Evolutionary conservation across 305 asterid genomes (phyloP).

Genomic region (Fraxinus baroniana): DNA sequence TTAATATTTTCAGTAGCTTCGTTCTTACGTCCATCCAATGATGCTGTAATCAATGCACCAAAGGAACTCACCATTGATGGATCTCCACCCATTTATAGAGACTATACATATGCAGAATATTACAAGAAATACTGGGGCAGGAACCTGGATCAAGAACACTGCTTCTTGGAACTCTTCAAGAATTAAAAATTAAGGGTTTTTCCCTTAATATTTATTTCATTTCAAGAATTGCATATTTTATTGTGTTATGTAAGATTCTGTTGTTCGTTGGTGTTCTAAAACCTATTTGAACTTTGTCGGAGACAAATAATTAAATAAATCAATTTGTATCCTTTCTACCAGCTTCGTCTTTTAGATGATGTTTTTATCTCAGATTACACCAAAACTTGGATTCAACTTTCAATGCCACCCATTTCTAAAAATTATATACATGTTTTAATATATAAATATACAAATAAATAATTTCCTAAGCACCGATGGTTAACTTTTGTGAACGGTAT

Average conservation of each 20-base stretch:
- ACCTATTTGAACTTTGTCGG: neutral
- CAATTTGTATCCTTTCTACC: too few species aligned
- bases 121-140: constrained; percentile 83
- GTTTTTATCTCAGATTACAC: neutral
- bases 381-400: too few species aligned
- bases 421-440: too few species aligned
- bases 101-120: constrained; percentile 71
- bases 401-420: too few species aligned
- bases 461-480: too few species aligned
- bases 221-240: neutral
- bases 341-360: neutral
- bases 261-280: neutral
- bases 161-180: constrained; percentile 76
- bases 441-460: too few species aligned
- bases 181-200: constrained; percentile 18
- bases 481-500: too few species aligned
- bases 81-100: constrained; percentile 42
- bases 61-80: constrained; percentile 39
- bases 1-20: constrained; percentile 59
- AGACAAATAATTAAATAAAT: neutral
- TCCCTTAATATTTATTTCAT: neutral
- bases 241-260: neutral
- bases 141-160: constrained; percentile 75
- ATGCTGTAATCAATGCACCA: constrained; percentile 69
- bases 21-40: constrained; percentile 63